Evolutionary conservation across 768 basidiomycete species (phyloP).

Genomic region (Hydnomerulius pinastri): DNA sequence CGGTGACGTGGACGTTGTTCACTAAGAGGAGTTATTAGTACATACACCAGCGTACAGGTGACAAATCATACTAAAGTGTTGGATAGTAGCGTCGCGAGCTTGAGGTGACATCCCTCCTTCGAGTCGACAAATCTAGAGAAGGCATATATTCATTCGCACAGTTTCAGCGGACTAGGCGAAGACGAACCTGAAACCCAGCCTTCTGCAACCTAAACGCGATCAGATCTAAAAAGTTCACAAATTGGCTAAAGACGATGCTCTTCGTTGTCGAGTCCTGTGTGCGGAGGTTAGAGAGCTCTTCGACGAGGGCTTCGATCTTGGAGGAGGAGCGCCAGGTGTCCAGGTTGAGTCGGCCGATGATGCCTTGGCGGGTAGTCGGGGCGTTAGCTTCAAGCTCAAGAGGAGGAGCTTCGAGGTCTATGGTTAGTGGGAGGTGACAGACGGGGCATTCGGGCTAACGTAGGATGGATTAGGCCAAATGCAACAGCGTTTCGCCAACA

Average conservation of each 20-base stretch:
- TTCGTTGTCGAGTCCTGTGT: constrained; percentile 89
- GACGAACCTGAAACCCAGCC: constrained; percentile 82
- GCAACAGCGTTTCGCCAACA: not conserved
- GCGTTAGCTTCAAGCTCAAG: constrained; percentile 73
- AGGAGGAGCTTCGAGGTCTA: constrained; percentile 94
- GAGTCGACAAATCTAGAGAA: constrained; percentile 78
- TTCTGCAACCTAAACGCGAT: constrained; percentile 91
- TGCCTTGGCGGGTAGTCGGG: constrained; percentile 72
- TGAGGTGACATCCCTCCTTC: constrained; percentile 98
- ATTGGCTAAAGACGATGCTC: constrained; percentile 96
- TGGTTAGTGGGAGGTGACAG: constrained; percentile 89
- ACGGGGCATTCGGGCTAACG: constrained; percentile 88
- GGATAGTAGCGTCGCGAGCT: constrained; percentile 91
- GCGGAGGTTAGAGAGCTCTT: constrained; percentile 87
- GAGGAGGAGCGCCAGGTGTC: constrained; percentile 94
- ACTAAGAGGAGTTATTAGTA: constrained; percentile 45
- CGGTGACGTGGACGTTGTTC: constrained; percentile 91
- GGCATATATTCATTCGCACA: constrained; percentile 1
- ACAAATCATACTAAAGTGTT: constrained; percentile 78
- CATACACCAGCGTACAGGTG: not conserved
- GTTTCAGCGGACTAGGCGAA: no score
- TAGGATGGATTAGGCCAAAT: not conserved
- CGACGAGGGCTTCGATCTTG: constrained; percentile 95
- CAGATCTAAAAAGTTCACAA: constrained; percentile 90
- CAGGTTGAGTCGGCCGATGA: constrained; percentile 86